Percentiles rank a stretch among this genome's conserved stretches.
These are phyloP conservation scores for Trapa incisa DNA, from an alignment of 345 rosid species.

Conservation along the genomic window DNA sequence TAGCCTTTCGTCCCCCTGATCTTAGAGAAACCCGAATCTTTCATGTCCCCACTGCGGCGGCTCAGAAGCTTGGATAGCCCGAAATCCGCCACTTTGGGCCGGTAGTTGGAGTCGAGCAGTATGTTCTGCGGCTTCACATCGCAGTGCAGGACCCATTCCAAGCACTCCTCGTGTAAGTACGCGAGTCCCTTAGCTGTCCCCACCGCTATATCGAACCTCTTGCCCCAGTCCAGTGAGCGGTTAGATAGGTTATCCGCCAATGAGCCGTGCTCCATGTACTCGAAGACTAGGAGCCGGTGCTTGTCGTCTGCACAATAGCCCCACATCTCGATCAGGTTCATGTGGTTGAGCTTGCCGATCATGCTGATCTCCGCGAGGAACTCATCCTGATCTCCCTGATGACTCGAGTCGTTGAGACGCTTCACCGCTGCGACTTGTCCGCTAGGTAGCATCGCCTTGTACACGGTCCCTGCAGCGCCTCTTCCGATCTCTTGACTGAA, in stretches of 20 bases:
- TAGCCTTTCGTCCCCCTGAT: constrained; percentile 21
- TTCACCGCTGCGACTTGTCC: constrained; percentile 13
- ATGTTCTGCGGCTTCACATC: constrained; percentile 25
- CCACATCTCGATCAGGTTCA: constrained; percentile 16
- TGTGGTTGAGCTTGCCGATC: constrained; percentile 20
- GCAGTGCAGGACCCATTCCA: constrained; percentile 23
- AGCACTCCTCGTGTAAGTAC: constrained; percentile 32
- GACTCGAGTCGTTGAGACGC: constrained; percentile 5
- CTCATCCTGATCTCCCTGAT: constrained; percentile 12
- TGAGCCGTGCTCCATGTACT: constrained; percentile 15
- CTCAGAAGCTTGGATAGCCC: constrained; percentile 13
- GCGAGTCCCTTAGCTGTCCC: constrained; percentile 27
- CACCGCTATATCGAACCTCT: constrained; percentile 9
- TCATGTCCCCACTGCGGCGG: not conserved
- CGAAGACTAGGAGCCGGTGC: constrained; percentile 17
- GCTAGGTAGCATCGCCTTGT: constrained; percentile 5
- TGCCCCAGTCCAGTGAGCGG: constrained; percentile 9
- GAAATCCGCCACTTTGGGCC: constrained; percentile 17
- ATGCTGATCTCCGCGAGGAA: constrained; percentile 23
- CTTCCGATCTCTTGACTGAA: constrained; percentile 14
- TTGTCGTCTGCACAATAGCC: constrained; percentile 18
- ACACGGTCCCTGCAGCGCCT: constrained; percentile 18
- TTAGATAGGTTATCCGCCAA: constrained; percentile 4
- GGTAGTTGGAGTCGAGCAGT: constrained; percentile 10
- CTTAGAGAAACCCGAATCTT: constrained; percentile 5